phyloP scores from a whole-genome alignment of 1,284 basidiomycete genomes.

The Cutaneotrichosporon mucoides region DNA sequence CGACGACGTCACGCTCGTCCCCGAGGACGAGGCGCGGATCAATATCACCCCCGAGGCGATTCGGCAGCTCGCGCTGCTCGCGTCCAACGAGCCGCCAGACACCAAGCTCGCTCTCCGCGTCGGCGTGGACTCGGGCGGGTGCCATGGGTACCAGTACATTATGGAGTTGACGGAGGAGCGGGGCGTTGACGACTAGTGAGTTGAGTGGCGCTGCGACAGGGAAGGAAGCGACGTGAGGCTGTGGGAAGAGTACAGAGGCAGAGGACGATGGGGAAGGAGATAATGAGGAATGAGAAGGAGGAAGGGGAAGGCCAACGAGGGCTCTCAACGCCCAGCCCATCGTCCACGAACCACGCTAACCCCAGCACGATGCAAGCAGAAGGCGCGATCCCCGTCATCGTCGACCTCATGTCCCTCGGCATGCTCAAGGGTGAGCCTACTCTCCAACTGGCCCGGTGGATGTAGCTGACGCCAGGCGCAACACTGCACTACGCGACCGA shows the following conservation, averaged over 20 bases:
- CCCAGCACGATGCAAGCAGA: background rate
- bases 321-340: no score
- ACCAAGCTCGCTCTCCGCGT: conserved; percentile 49
- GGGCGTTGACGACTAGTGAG: conserved; percentile 54
- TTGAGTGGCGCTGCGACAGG: conserved; percentile 33
- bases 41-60: conserved; percentile 43
- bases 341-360: background rate
- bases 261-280: background rate
- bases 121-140: conserved; percentile 57
- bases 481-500: conserved; percentile 58
- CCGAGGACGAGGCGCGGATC: conserved; percentile 32
- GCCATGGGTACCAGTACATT: conserved; percentile 59
- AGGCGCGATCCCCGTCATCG: conserved; percentile 42
- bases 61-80: conserved; percentile 45
- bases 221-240: background rate
- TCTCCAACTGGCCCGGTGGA: no score
- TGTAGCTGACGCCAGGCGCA: conserved; percentile 32
- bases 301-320: no score
- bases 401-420: conserved; percentile 47
- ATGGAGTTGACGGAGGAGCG: conserved; percentile 53
- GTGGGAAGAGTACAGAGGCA: background rate
- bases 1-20: conserved; percentile 40
- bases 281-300: background rate
- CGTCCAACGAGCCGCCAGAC: conserved; percentile 45
- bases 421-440: conserved; percentile 36